Evolutionary conservation across 495 filamentous ascomycete genomes (phyloP), one percentile per base, ranked within the genome.

Genomic region (Pseudotulostoma volvatum): DNA sequence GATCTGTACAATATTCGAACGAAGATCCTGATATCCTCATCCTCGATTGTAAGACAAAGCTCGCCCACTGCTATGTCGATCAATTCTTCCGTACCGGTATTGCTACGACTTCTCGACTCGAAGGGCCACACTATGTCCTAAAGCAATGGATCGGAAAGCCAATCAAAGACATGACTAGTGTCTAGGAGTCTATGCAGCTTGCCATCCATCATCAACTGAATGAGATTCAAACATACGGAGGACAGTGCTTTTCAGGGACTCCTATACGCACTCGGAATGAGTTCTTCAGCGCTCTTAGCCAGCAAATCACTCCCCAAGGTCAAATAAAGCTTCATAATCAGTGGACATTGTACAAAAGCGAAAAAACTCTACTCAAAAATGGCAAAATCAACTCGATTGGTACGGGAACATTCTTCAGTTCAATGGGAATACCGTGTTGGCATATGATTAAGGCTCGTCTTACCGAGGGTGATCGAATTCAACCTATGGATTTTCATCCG

Each of bases 31-130:
- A 47, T 33, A 39, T 47, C 30, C 20, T 44, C 11, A 30, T 47
- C n/a, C 7, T 44, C 9, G 44, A 47, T 40, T 44, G 41, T 34
- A 47, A 42, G 2, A 47, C 30, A 39, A 47, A 32, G 39, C 44
- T 28, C 5, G 23, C 11, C 11, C 23, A 28, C 23, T 28, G 23
- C 11, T 28, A 5, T 28, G 23, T 28, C 23, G 23, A 28, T 11
- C 5, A 28, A 28, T 5, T 28, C 23, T 28, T 28, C 11, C 23
- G 11, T 11, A 11, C 23, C 23, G 23, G 23, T 28, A 28, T 11
- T 5, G 23, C 23, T 5, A 28, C 23, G 5, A 28, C 23, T 28
- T 28, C 23, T 28, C 23, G 23, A 28, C 23, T 28, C 23, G 11
- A 28, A 28, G 23, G 23, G 11, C 11, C 23, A 5, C 23, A 28